These are phyloP conservation scores for Wallacemonas rigidus DNA, from an alignment of 208 protist species.

Conservation along the genomic window DNA sequence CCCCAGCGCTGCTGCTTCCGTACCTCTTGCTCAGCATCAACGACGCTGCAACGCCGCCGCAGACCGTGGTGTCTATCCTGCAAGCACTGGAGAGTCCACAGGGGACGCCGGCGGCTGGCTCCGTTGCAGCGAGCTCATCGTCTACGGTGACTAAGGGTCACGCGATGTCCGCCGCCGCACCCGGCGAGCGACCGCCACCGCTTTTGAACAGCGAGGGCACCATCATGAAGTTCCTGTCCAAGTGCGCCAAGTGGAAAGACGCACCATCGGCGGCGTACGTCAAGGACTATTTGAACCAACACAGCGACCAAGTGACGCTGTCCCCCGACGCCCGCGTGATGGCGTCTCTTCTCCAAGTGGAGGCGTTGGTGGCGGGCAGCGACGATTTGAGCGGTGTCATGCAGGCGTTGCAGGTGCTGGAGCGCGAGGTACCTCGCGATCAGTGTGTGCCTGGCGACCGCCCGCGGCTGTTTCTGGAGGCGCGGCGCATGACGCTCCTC, in stretches of 20 bases:
- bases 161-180: no score
- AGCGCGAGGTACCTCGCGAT: constrained; percentile 44
- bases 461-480: constrained; percentile 57
- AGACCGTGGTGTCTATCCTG: constrained; percentile 54
- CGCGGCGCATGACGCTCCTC: constrained; percentile 49
- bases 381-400: constrained; percentile 18
- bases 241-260: constrained; percentile 73
- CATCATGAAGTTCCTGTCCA: constrained; percentile 70
- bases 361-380: constrained; percentile 40
- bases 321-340: constrained; percentile 35
- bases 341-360: constrained; percentile 53
- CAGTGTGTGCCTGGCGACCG: constrained; percentile 38
- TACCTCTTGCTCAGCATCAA: constrained; percentile 72
- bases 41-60: constrained; percentile 63
- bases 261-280: constrained; percentile 44
- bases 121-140: no score
- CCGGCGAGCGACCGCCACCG: constrained; percentile 11
- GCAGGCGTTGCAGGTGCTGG: constrained; percentile 56
- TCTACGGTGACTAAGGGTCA: no score
- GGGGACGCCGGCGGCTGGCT: no score
- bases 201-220: constrained; percentile 74
- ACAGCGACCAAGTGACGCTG: constrained; percentile 24
- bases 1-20: constrained; percentile 60
- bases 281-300: constrained; percentile 34
- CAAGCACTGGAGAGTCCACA: constrained; percentile 27